These are phyloP conservation scores for Obelidium mucronatum DNA, from an alignment of 192 early-diverging fungal genomes.

Conservation along the genomic window DNA sequence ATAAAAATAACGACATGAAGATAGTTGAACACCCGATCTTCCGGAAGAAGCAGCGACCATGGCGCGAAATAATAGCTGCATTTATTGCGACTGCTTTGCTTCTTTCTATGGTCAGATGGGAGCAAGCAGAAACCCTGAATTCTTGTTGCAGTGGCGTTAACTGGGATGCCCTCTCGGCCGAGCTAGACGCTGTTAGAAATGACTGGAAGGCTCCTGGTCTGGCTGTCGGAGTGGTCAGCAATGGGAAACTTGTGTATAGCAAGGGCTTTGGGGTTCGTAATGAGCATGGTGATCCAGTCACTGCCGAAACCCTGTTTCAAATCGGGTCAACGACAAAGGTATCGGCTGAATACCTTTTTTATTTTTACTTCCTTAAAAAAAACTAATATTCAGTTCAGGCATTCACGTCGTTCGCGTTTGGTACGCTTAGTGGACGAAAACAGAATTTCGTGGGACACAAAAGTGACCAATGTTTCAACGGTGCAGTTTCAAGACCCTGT, in stretches of 20 bases:
- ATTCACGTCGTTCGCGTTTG: conserved; percentile 27
- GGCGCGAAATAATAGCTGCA: too few species aligned
- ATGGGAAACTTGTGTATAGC: conserved; percentile 10
- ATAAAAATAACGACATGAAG: too few species aligned
- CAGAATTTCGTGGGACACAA: conserved; percentile 1
- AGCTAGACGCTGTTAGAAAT: conserved; percentile 1
- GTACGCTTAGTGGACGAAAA: conserved; percentile 17
- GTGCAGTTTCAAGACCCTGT: conserved; percentile 13
- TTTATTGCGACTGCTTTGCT: too few species aligned
- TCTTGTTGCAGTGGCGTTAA: too few species aligned
- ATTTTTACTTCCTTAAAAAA: too few species aligned
- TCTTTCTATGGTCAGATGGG: too few species aligned
- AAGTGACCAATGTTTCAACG: not conserved
- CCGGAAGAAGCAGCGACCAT: too few species aligned
- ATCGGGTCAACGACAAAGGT: conserved; percentile 40
- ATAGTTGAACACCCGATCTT: too few species aligned
- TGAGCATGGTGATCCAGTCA: conserved; percentile 18
- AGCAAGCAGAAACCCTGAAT: too few species aligned
- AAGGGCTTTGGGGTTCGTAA: conserved; percentile 20
- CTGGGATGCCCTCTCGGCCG: not conserved
- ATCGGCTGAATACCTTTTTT: too few species aligned
- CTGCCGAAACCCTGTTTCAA: conserved; percentile 24
- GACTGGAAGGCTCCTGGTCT: conserved; percentile 30
- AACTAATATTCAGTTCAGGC: conserved; percentile 2
- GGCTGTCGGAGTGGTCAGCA: conserved; percentile 27